phyloP scores from a whole-genome alignment of 805 yeast species.

The Zygosaccharomyces lentus region DNA sequence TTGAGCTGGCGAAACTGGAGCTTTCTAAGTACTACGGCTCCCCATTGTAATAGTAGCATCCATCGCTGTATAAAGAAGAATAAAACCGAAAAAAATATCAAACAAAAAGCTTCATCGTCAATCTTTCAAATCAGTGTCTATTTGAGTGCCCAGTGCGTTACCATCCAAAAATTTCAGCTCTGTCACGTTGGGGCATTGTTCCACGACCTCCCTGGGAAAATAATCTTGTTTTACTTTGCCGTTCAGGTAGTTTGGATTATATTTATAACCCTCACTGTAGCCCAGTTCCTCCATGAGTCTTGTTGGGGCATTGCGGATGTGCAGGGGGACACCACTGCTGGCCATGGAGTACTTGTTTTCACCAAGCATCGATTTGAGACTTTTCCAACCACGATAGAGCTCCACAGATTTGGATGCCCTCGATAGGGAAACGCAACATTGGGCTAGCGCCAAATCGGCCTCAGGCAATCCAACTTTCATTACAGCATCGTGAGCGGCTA shows the following conservation, averaged over 20 bases:
- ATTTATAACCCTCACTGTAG: conserved; percentile 79
- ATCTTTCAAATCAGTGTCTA: conserved; percentile 40
- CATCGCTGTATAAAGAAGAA: conserved; percentile 5
- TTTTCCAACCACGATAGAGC: conserved; percentile 74
- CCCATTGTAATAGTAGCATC: conserved; percentile 15
- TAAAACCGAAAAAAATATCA: not conserved
- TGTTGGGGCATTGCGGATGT: conserved; percentile 93
- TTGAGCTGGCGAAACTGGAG: conserved; percentile 42
- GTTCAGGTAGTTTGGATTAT: conserved; percentile 72
- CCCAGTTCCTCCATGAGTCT: conserved; percentile 83
- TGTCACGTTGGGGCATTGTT: conserved; percentile 23
- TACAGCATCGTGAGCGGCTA: conserved; percentile 79
- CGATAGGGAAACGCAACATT: conserved; percentile 88
- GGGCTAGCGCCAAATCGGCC: conserved; percentile 82
- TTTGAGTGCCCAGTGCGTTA: conserved; percentile 48
- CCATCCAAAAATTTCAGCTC: conserved; percentile 47
- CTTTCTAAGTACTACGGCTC: conserved; percentile 46
- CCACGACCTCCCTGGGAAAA: conserved; percentile 57
- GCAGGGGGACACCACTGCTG: conserved; percentile 60
- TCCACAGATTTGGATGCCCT: conserved; percentile 81
- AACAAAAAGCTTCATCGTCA: not conserved
- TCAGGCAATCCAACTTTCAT: conserved; percentile 94
- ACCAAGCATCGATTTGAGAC: conserved; percentile 54
- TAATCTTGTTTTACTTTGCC: conserved; percentile 75
- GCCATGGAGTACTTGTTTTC: conserved; percentile 47